These are phyloP conservation scores for Beauveria asiatica DNA, from an alignment of 2,329 filamentous ascomycete species.

Conservation along the genomic window DNA sequence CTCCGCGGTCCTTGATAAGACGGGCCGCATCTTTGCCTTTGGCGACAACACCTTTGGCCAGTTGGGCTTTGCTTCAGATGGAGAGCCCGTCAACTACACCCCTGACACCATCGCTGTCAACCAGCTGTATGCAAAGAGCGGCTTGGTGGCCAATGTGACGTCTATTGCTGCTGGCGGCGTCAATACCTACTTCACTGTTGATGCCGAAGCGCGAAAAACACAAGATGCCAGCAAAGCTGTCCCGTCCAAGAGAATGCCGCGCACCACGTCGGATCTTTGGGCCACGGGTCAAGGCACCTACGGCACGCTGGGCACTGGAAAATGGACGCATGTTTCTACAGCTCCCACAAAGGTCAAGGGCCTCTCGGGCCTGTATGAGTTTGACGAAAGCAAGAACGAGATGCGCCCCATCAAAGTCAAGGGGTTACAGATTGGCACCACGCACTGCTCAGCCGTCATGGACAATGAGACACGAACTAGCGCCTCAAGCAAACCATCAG, in stretches of 20 bases:
- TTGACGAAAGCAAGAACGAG: constrained; percentile 61
- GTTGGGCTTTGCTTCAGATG: constrained; percentile 67
- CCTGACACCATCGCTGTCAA: constrained; percentile 64
- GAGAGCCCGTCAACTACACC: constrained; percentile 53
- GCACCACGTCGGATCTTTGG: constrained; percentile 58
- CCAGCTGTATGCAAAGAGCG: constrained; percentile 62
- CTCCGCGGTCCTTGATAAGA: constrained; percentile 66
- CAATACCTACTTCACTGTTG: constrained; percentile 82
- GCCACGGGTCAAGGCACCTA: constrained; percentile 79
- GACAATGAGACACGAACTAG: constrained; percentile 65
- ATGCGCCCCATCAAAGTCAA: constrained; percentile 71
- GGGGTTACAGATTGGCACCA: constrained; percentile 64
- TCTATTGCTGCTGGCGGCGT: constrained; percentile 75
- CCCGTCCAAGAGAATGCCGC: constrained; percentile 26
- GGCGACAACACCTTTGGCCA: constrained; percentile 91
- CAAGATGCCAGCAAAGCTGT: constrained; percentile 15
- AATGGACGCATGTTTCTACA: constrained; percentile 80
- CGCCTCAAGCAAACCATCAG: constrained; percentile 39
- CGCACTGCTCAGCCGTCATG: constrained; percentile 77
- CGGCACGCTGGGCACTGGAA: constrained; percentile 74
- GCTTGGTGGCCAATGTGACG: constrained; percentile 58
- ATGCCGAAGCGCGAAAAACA: constrained; percentile 49
- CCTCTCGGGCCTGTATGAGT: constrained; percentile 79
- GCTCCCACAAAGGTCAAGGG: constrained; percentile 72
- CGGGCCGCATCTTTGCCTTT: constrained; percentile 75